These are phyloP conservation scores for Chlorella variabilis DNA, from an alignment of 163 green algal species.

Conservation along the genomic window DNA sequence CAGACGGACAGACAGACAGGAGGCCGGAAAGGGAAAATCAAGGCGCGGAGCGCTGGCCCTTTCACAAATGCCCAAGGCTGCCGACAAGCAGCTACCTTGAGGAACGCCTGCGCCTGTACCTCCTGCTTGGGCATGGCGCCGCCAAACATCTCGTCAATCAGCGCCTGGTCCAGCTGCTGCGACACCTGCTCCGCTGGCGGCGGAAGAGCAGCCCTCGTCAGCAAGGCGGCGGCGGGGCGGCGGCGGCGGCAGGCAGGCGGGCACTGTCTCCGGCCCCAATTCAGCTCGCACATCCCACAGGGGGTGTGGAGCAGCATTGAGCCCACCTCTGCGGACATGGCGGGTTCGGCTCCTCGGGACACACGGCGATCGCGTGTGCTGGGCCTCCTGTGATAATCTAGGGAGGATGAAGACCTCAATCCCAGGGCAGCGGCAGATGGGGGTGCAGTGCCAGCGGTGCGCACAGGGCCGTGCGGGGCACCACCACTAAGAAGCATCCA, in stretches of 20 bases:
- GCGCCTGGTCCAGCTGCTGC: neutral
- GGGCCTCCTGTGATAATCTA: too few relatives aligned
- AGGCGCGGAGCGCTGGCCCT: neutral
- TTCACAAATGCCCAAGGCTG: neutral
- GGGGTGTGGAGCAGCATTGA: too few relatives aligned
- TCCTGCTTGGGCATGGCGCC: slow-evolving; percentile 62
- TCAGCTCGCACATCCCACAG: too few relatives aligned
- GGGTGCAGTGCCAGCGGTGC: too few relatives aligned
- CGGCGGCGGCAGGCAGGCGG: neutral
- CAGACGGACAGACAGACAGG: neutral
- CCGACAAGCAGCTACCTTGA: slow-evolving; percentile 39
- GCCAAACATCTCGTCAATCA: slow-evolving; percentile 30
- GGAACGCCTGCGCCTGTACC: slow-evolving; percentile 54
- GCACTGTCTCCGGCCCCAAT: too few relatives aligned
- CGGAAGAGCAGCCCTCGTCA: neutral
- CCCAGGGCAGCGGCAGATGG: too few relatives aligned
- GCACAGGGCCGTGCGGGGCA: too few relatives aligned
- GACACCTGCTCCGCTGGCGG: neutral
- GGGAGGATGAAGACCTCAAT: too few relatives aligned
- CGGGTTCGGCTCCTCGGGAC: too few relatives aligned
- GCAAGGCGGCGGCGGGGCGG: neutral
- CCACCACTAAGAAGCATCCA: too few relatives aligned
- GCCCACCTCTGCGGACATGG: too few relatives aligned
- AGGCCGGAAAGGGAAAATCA: neutral
- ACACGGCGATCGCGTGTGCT: too few relatives aligned